Percentiles rank a stretch among this genome's conserved stretches.
Conservation (phyloP, 139 green algal genomes). For the Zygnema cylindricum region DNA sequence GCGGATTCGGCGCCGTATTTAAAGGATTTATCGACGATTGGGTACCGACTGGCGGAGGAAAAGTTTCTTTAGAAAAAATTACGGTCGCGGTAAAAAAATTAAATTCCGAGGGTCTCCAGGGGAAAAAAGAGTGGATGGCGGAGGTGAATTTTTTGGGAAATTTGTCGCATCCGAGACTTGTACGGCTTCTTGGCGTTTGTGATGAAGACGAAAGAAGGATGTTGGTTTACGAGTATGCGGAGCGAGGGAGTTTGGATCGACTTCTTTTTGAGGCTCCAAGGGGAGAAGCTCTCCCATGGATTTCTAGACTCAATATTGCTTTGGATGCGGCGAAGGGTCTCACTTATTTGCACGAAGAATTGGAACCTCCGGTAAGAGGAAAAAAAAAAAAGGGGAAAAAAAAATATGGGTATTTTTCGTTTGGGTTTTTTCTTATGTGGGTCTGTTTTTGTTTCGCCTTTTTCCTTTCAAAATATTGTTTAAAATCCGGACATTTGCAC, state of each 20-base stretch:
- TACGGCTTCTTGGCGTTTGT: slow-evolving; percentile 44
- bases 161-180: slow-evolving; percentile 33
- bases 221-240: slow-evolving; percentile 50
- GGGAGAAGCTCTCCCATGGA: slow-evolving; percentile 16
- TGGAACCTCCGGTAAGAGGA: slow-evolving; percentile 37
- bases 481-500: too few species aligned
- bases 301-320: slow-evolving; percentile 9
- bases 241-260: slow-evolving; percentile 18
- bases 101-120: slow-evolving; percentile 39
- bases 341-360: slow-evolving; percentile 32
- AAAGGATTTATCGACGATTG: slow-evolving; percentile 35
- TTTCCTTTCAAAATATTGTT: too few species aligned
- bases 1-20: slow-evolving; percentile 44
- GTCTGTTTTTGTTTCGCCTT: too few species aligned
- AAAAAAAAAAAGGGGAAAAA: background rate
- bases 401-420: too few species aligned
- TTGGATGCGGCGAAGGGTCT: slow-evolving; percentile 41
- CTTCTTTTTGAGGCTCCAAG: slow-evolving; percentile 16
- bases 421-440: too few species aligned
- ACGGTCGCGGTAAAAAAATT: slow-evolving; percentile 48
- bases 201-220: background rate
- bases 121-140: slow-evolving; percentile 59
- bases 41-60: slow-evolving; percentile 3
- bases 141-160: slow-evolving; percentile 48
- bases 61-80: slow-evolving; percentile 5